Base-by-base conservation (phyloP, 176 grass and related monocot genomes). In the Rhynchospora tenuis region DNA sequence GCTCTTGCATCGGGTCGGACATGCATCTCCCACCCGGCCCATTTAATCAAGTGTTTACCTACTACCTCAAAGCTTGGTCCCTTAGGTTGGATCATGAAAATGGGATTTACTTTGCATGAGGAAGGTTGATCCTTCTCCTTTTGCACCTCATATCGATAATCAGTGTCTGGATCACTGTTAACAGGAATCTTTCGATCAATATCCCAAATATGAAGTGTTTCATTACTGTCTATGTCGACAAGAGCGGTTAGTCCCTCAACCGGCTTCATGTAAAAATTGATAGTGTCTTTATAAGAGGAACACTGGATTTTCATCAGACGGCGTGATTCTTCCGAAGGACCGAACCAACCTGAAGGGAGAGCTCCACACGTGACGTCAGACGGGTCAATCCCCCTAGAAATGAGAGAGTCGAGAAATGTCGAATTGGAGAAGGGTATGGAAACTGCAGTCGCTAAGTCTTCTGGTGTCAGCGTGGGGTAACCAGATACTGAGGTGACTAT, bases 221-320 rank as follows among this genome's bases (percentile, higher is more conserved):
- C 83, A 2, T 77, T 16, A 0, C 86, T 90, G 85, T 97, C 90
- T 57, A 97, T 88, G 92, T 97, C 94, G 15, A 97, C 0, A 0
- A 97, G 83, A 29, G 89, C 88, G 59, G 92, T 97, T 43, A 97
- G 90, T 14, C 94, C 92, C 81, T 97, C 94, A 80, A 97, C 90
- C 58, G 92, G 94, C 13, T 92, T 90, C 94, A 97, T 97, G 92
- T 90, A 97, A 90, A 97, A 92, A 80, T 97, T 97, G 56, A 89
- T 82, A 10, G 94, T 97, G 81, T 92, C 90, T 79, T 94, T 88
- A 0, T 85, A 44, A 15, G 90, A 92, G 85, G 78, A 97, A 86
- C 94, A 97, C 83, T 97, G 92, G 74, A 83, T 22, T 82, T 97
- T 97, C 65, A 92, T 73, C 12, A 97, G 58, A 48, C 92, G 92